Evolutionary conservation across 305 asterid genomes (phyloP), one percentile per base, ranked within the genome.

Genomic region (Withania somnifera): DNA sequence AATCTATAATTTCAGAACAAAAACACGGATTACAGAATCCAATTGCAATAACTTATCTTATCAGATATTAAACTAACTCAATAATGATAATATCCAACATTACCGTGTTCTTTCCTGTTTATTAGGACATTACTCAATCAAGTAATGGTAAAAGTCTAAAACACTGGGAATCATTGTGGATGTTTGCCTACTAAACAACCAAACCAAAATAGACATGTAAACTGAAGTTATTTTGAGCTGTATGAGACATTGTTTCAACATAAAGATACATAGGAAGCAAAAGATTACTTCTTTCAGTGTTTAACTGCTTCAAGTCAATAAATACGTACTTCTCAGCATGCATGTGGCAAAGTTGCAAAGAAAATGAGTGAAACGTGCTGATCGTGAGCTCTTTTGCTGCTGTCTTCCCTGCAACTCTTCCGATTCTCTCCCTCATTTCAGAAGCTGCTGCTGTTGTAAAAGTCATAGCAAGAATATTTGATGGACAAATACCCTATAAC

Each of bases 351-450:
- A 96, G 97, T 86, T 94, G 98, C 93, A 96, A 89, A 60, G 98
- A 93, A 84, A 94, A 96, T 30, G 99, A 96, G 89, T 96, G 99
- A 88, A 96, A 96, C 66, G 99, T 96, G 95, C 98, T 94, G 86
- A 94, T 90, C 53, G 89, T 90, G 81, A 96, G 97, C 87, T 92
- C 97, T 87, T 96, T 96, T 77, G 98, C 94, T 86, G 91, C 92
- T 84, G 93, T 83, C 87, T 94, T 94, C 86, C 99, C 98, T 81
- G 98, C 93, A 84, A 93, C 93, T 87, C 87, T 83, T 83, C 97
- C 98, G 81, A 94, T 91, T 84, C 98, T 91, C 86, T 93, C 98
- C 58, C 97, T 93, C 98, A 96, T 94, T 93, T 96, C 99, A 81
- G 98, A 91, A 82, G 97, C 97, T 58, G 98, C 98, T 78, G 98